Evolutionary conservation across 2,329 filamentous ascomycete species (phyloP), one percentile per base, ranked within the genome.

Genomic region (Fusarium verticillioides): DNA sequence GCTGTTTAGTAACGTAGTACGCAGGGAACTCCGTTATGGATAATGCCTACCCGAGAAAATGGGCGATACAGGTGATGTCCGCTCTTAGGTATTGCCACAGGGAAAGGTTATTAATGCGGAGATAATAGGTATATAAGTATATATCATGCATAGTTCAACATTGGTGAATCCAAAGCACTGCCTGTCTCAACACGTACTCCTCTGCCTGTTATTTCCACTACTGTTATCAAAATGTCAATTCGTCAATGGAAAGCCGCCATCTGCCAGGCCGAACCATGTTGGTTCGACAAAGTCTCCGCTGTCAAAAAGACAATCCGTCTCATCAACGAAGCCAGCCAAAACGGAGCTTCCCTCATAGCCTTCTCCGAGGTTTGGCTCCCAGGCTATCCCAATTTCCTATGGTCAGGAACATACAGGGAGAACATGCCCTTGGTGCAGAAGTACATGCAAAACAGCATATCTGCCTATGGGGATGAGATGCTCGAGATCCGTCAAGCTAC

Each of bases 21-120:
- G 16, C 5, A 16, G 15, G 34, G 4, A 36, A 8, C 34, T 16
- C 15, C 1, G 34, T 34, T 3, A 34, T 42, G 59, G 59, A 23
- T 37, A 56, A 61, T 61, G 59, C 59, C 5, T 61, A 61, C 10
- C 59, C 59, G 49, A 44, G 59, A 46, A 37, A 26, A 39, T 16
- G 13, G 34, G 26, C 6, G 15, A 30, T 4, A 10, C 9, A 30
- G 11, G 7, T 10, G 10, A 21, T 26, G 4, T 6, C 3, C 5
- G 4, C 23, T 9, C 4, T 10, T 59, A 4, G 43, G 19, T 13
- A 5, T 36, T 34, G 2, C 2, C 13, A 6, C 15, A 15, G 6
- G 21, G 26, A 8, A n/a, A 11, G 37, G 10, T 10, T 16, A 16
- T 42, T 2, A 16, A 23, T 16, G 9, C 9, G 9, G 2, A 2